These are phyloP conservation scores for Bondarzewia mesenterica DNA, from an alignment of 1,284 basidiomycete genomes.

Conservation along the genomic window DNA sequence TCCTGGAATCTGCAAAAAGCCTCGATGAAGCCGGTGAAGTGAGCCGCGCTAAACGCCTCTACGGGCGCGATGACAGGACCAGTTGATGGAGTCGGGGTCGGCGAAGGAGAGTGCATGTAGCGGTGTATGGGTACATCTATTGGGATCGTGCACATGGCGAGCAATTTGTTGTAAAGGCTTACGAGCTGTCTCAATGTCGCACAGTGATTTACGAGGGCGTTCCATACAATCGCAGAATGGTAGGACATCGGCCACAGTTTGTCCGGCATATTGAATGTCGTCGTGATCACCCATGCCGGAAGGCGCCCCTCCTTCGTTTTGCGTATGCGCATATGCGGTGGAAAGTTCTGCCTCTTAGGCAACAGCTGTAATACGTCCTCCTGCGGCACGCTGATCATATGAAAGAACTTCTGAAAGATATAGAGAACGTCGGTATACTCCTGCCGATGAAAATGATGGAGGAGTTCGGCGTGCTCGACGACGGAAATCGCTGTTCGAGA, in stretches of 20 bases:
- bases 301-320: neutral
- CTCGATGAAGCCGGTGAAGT: conserved; percentile 21
- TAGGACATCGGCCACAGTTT: conserved; percentile 25
- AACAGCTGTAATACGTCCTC: conserved; percentile 4
- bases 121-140: neutral
- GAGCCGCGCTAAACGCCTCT: conserved; percentile 14
- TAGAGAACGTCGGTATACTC: conserved; percentile 16
- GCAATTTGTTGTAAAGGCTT: neutral
- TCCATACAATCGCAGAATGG: conserved; percentile 33
- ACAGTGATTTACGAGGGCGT: conserved; percentile 14
- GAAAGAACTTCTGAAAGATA: conserved; percentile 26
- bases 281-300: conserved; percentile 1
- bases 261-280: conserved; percentile 11
- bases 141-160: neutral
- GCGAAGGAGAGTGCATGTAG: no score
- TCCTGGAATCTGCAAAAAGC: conserved; percentile 9
- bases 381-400: conserved; percentile 25
- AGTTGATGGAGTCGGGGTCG: no score
- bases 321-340: neutral
- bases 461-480: conserved; percentile 27
- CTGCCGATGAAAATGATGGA: conserved; percentile 19
- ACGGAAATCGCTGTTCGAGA: conserved; percentile 4
- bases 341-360: conserved; percentile 3
- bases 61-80: conserved; percentile 7
- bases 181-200: neutral